phyloP scores from a whole-genome alignment of 2,329 filamentous ascomycete genomes.

The Microdochium trichocladiopsis region DNA sequence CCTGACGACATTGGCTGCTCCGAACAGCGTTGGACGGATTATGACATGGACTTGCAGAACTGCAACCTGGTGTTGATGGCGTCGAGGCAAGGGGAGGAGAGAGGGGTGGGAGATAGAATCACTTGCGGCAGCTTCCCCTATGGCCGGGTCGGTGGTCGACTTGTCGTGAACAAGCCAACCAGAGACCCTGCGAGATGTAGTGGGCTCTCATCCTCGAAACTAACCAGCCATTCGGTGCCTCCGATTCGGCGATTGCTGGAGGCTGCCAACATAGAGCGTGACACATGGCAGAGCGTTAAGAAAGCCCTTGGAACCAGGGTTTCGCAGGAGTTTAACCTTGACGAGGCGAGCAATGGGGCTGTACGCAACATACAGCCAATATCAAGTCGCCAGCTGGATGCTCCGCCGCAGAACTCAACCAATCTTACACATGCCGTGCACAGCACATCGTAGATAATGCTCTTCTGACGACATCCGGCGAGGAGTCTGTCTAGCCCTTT shows the following conservation, averaged over 20 bases:
- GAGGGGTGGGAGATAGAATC: background rate
- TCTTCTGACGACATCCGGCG: too few relatives aligned
- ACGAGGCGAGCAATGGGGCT: background rate
- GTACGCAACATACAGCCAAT: background rate
- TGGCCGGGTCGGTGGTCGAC: too few relatives aligned
- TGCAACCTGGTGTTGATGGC: background rate
- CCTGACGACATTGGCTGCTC: background rate
- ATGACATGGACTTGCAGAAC: background rate
- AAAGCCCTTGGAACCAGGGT: too few relatives aligned
- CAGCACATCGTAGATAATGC: background rate
- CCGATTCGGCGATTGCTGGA: too few relatives aligned
- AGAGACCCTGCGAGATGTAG: too few relatives aligned
- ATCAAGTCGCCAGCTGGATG: background rate
- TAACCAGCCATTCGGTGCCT: too few relatives aligned
- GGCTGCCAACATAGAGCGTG: too few relatives aligned
- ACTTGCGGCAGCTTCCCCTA: background rate
- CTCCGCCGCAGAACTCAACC: background rate
- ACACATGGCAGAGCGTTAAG: too few relatives aligned
- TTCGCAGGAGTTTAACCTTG: too few relatives aligned
- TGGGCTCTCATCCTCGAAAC: too few relatives aligned
- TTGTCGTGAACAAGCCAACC: too few relatives aligned
- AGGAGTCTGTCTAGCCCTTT: too few relatives aligned
- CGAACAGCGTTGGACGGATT: background rate
- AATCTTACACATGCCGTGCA: background rate
- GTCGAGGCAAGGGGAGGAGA: background rate